phyloP scores from a whole-genome alignment of 331 rosid species.

The Ulmus americana region DNA sequence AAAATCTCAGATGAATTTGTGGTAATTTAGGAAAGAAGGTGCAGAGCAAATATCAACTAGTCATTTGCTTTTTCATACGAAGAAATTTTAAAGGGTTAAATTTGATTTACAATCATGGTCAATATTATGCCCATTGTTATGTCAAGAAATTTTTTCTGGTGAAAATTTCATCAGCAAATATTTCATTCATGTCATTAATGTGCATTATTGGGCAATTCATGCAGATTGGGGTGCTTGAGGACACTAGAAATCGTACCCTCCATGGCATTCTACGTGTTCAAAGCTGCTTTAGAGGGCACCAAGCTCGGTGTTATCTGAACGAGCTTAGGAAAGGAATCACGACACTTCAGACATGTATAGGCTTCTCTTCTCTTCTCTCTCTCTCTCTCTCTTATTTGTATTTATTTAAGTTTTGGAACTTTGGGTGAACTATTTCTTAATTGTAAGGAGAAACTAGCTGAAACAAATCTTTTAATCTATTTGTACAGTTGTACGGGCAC shows the following conservation, averaged over 20 bases:
- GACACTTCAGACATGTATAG: conserved; percentile 78
- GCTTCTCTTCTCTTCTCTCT: background rate
- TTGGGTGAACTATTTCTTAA: conserved; percentile 25
- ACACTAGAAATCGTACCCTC: conserved; percentile 90
- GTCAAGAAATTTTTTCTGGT: background rate
- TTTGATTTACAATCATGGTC: background rate
- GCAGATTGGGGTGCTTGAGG: conserved; percentile 97
- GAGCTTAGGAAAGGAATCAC: conserved; percentile 63
- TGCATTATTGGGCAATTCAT: conserved; percentile 9
- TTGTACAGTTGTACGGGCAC: conserved; percentile 72
- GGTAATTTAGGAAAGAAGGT: background rate
- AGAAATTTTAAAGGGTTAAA: background rate
- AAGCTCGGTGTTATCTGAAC: conserved; percentile 57
- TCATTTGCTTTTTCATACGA: background rate
- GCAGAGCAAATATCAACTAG: background rate
- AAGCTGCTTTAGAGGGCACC: conserved; percentile 96
- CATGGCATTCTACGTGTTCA: conserved; percentile 87
- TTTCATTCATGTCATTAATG: background rate
- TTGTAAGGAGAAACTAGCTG: conserved; percentile 17
- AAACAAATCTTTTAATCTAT: conserved; percentile 13
- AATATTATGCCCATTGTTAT: background rate
- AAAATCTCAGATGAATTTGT: too few relatives aligned
- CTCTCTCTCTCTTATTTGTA: background rate
- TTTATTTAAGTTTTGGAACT: conserved; percentile 10
- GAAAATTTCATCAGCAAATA: background rate